Evolutionary conservation across 768 basidiomycete genomes (phyloP), one percentile per base, ranked within the genome.

Genomic region (Suillus discolor): DNA sequence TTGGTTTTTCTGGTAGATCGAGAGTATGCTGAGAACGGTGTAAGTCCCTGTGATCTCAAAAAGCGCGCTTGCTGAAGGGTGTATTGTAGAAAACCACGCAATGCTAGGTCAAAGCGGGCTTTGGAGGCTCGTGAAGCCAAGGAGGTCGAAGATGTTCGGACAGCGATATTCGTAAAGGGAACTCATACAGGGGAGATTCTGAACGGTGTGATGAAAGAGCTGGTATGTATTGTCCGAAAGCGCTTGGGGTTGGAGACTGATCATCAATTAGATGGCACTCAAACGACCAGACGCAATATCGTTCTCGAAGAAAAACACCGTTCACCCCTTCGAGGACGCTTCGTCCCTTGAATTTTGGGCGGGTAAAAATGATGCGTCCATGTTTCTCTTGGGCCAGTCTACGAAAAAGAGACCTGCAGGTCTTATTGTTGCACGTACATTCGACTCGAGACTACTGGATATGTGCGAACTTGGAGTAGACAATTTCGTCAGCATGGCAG

Each of bases 401-500:
- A 93, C 90, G 34, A 99, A 99, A 79, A 99, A 99, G 75, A 82
- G 96, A 61, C 97, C 97, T 9, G 84, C 98, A 71, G 89, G 92
- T 31, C 77, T 99, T 67, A 88, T 91, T 0, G 87, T 98, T 71
- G 92, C 89, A 7, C 81, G 97, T 63, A 96, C 90, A 85, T 99
- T 89, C 69, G 91, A 97, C 68, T 84, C 88, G 49, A 82, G 87
- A 72, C 86, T 98, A 42, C 80, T 99, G 72, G 97, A 99, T 77
- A 97, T 98, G 94, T 86, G 94, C 65, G 97, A 99, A 79, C 79
- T 97, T 11, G 96, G 97, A 1, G 89, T 99, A 34, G 93, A 95
- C 62, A 84, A 80, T 53, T 95, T 89, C 73, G 83, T 86, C 61
- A 83, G 87, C 68, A 96, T 99, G 91, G 71, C 83, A 16, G 87